These are phyloP conservation scores for Hypoxylon cercidicola DNA, from an alignment of 495 filamentous ascomycete genomes.

Conservation along the genomic window DNA sequence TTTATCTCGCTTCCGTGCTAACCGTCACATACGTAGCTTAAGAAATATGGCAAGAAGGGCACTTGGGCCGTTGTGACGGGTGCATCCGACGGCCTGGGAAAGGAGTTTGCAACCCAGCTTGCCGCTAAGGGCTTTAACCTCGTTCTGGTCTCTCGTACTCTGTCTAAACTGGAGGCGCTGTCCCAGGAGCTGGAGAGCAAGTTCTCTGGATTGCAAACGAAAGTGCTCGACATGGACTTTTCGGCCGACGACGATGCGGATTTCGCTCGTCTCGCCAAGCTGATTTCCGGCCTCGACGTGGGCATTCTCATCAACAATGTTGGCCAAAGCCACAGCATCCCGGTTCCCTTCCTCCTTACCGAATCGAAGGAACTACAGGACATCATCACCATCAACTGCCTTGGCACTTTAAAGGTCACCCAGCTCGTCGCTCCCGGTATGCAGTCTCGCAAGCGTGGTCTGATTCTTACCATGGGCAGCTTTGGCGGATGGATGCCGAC, in stretches of 20 bases:
- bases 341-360: constrained; percentile 86
- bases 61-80: constrained; percentile 96
- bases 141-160: constrained; percentile 91
- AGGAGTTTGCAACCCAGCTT: constrained; percentile 92
- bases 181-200: constrained; percentile 77
- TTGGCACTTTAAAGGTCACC: constrained; percentile 86
- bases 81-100: constrained; percentile 95
- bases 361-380: constrained; percentile 78
- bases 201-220: constrained; percentile 72
- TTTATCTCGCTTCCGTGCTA: constrained; percentile 13
- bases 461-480: constrained; percentile 97
- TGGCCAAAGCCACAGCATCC: constrained; percentile 90
- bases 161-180: constrained; percentile 84
- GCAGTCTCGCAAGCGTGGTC: constrained; percentile 79
- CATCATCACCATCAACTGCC: constrained; percentile 95
- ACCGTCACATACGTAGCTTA: constrained; percentile 70
- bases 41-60: constrained; percentile 88
- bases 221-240: constrained; percentile 91
- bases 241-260: constrained; percentile 76
- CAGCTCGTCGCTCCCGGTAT: constrained; percentile 86
- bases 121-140: constrained; percentile 93
- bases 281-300: constrained; percentile 79
- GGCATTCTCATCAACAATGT: constrained; percentile 97
- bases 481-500: constrained; percentile 92
- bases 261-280: constrained; percentile 74